Percentiles rank a stretch among this genome's conserved stretches.
Conservation (phyloP, 306 rosid genomes). For the Styphnolobium japonicum region DNA sequence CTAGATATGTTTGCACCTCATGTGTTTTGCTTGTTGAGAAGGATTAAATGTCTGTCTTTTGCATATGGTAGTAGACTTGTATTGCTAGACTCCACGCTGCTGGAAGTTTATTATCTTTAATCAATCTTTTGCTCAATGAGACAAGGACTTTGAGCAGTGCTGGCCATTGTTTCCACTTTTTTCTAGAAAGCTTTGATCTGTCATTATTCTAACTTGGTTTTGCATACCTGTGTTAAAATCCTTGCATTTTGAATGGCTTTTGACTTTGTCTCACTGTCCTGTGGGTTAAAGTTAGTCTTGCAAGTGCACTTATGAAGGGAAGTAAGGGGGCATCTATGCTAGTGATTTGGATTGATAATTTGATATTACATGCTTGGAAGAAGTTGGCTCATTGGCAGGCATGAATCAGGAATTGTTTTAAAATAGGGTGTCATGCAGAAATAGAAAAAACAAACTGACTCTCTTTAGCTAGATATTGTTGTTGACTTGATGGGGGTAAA, state of each 20-base stretch:
- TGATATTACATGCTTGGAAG: conserved; percentile 1
- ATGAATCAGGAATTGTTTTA: neutral
- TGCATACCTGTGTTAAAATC: neutral
- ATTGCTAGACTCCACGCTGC: neutral
- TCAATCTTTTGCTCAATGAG: conserved; percentile 1
- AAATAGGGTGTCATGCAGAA: neutral
- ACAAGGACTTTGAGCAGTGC: neutral
- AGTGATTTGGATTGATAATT: neutral
- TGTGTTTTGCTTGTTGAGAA: neutral
- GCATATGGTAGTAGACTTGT: neutral
- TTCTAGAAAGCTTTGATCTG: neutral
- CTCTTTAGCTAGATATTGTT: neutral
- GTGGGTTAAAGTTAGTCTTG: neutral
- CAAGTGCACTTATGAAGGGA: neutral
- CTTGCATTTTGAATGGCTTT: neutral
- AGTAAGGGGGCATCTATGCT: neutral
- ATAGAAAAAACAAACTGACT: neutral
- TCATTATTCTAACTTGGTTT: neutral
- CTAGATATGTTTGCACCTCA: neutral
- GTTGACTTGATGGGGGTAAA: neutral
- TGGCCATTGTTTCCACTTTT: neutral
- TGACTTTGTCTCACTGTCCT: neutral
- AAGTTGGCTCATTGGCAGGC: neutral
- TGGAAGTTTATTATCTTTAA: neutral
- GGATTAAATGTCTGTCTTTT: neutral